phyloP scores from a whole-genome alignment of 2,329 filamentous ascomycete species.

The Aspergillus neoniger region DNA sequence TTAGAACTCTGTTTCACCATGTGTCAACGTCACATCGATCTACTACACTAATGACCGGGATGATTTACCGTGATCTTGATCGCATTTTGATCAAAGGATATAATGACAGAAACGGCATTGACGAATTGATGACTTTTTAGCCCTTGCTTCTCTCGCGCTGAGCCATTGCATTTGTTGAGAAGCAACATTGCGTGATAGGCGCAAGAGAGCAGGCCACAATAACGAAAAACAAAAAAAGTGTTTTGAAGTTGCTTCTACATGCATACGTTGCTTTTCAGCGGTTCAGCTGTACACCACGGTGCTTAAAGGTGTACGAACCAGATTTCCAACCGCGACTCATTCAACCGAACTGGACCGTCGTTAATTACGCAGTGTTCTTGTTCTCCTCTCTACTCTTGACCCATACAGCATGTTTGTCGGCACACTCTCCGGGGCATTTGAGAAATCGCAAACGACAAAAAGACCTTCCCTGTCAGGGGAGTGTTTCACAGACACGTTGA shows the following conservation, averaged over 20 bases:
- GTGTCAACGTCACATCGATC: conserved; percentile 26
- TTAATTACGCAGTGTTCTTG: neutral
- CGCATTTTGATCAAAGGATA: conserved; percentile 20
- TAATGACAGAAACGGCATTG: conserved; percentile 39
- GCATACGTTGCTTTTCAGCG: neutral
- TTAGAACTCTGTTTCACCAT: conserved; percentile 23
- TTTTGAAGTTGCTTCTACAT: neutral
- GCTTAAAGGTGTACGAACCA: neutral
- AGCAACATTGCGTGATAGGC: neutral
- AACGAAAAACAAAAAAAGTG: neutral
- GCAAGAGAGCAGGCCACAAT: neutral
- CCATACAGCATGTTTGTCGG: conserved; percentile 3
- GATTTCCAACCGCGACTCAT: neutral
- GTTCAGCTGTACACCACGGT: neutral
- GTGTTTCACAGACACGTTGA: conserved; percentile 11
- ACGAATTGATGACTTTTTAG: conserved; percentile 24
- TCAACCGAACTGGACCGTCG: conserved; percentile 8
- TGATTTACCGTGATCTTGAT: conserved; percentile 23
- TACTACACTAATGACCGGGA: conserved; percentile 34
- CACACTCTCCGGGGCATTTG: neutral
- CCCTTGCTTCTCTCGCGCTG: neutral
- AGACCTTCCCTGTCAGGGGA: neutral
- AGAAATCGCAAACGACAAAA: neutral
- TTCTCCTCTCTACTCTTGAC: conserved; percentile 4
- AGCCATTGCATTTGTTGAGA: neutral